phyloP scores from a whole-genome alignment of 306 rosid species.

The Medicago truncatula region MtrunA17r5.0-ANR NC_053049.1:45499501-45500000 shows the following conservation, averaged over 20 bases:
- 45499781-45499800: not conserved
- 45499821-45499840: not conserved
- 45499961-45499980: too few species aligned
- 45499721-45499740: not conserved
- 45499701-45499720: not conserved
- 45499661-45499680: slow-evolving; percentile 27
- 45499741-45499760: not conserved
- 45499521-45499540: slow-evolving; percentile 10
- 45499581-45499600: not conserved
- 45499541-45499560: slow-evolving; percentile 6
- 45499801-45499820: slow-evolving; percentile 10
- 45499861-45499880: not conserved
- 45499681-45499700: not conserved
- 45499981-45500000: not conserved
- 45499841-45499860: slow-evolving; percentile 28
- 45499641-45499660: slow-evolving; percentile 8
- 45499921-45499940: too few species aligned
- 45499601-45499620: not conserved
- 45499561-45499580: not conserved
- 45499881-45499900: not conserved
- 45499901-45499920: not conserved
- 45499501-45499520: not conserved
- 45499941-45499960: not conserved
- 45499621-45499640: slow-evolving; percentile 3
- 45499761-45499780: slow-evolving; percentile 22